Conservation (phyloP, 805 yeast genomes). For the Pichia cabralensis region DNA sequence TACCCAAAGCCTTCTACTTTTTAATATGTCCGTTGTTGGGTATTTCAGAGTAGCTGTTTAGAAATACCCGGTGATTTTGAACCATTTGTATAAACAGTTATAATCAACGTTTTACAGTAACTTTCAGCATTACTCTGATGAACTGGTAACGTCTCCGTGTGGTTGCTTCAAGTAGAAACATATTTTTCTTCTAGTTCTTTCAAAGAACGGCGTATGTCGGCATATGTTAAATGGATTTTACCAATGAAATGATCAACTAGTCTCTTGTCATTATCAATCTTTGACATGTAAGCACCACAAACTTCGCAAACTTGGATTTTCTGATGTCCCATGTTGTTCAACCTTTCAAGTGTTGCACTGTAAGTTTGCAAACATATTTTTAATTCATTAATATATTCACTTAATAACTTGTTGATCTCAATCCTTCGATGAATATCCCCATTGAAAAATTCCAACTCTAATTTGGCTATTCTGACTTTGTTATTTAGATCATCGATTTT, state of each 20-base stretch:
- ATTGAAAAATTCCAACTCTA: not conserved
- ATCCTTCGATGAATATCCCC: not conserved
- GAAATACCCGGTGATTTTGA: no score
- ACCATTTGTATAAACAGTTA: no score
- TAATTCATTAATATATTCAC: not conserved
- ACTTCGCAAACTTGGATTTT: not conserved
- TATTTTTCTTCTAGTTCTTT: constrained; percentile 9
- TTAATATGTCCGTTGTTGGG: no score
- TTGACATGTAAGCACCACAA: not conserved
- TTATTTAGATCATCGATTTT: not conserved
- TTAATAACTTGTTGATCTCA: not conserved
- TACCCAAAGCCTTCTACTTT: no score
- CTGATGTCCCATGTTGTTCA: not conserved
- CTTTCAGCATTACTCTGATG: no score
- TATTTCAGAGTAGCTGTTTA: no score
- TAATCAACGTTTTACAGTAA: no score
- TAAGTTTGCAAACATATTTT: not conserved
- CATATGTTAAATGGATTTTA: not conserved
- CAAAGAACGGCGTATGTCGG: constrained; percentile 2
- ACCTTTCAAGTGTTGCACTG: no score
- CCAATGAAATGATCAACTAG: constrained; percentile 2
- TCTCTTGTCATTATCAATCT: not conserved
- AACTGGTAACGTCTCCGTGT: no score
- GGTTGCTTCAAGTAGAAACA: constrained; percentile 30
- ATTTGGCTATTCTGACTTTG: not conserved